Conservation (phyloP, 1,139 yeast species). For the Kodamaea plutei region DNA sequence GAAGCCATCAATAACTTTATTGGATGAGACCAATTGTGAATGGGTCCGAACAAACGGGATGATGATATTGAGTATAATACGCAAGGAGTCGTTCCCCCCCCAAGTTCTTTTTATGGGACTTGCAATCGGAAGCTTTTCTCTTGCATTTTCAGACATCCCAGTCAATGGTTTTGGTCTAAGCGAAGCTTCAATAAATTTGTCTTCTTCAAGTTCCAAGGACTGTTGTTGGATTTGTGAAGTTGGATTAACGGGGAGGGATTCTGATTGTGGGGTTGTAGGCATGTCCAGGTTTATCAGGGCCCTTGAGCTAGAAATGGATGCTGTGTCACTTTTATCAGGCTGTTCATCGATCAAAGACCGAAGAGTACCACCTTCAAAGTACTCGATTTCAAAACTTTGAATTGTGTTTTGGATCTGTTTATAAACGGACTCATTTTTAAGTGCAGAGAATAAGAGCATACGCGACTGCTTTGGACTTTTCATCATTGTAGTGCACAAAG, state of each 20-base stretch:
- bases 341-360: constrained; percentile 5
- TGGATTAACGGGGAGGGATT: background rate
- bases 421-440: constrained; percentile 44
- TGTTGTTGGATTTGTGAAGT: background rate
- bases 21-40: constrained; percentile 34
- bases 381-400: constrained; percentile 26
- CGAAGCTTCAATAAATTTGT: constrained; percentile 1
- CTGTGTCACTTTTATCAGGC: too few relatives aligned
- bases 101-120: constrained; percentile 50
- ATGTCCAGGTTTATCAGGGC: too few relatives aligned
- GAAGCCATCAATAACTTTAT: constrained; percentile 24
- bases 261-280: background rate
- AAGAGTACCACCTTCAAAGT: constrained; percentile 21
- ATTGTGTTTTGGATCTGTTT: constrained; percentile 32
- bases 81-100: constrained; percentile 56
- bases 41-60: constrained; percentile 37
- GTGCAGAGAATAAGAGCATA: constrained; percentile 49
- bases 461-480: constrained; percentile 50
- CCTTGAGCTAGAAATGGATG: too few relatives aligned
- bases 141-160: constrained; percentile 60
- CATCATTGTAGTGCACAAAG: constrained; percentile 48
- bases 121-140: constrained; percentile 54
- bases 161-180: constrained; percentile 46
- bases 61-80: constrained; percentile 40
- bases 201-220: background rate